Conservation (phyloP, 257 asterid species). For the Przewalskia tangutica region DNA sequence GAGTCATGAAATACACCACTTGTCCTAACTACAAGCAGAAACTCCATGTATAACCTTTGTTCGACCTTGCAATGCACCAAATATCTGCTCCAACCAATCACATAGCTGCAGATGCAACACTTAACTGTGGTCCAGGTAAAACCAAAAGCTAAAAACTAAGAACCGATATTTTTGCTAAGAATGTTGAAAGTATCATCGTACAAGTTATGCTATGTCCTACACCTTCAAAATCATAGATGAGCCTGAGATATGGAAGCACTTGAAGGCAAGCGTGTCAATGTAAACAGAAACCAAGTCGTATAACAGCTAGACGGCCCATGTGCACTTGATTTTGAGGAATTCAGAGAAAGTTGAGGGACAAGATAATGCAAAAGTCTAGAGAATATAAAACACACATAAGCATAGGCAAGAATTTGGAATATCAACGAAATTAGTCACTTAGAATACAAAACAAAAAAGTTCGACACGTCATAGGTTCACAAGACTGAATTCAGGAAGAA, state of each 20-base stretch:
- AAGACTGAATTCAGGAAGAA: slow-evolving; percentile 10
- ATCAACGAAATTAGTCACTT: slow-evolving; percentile 14
- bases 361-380: background rate
- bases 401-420: slow-evolving; percentile 7
- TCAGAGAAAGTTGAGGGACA: background rate
- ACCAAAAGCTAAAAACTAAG: background rate
- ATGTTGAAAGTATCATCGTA: background rate
- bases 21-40: background rate
- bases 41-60: background rate
- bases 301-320: background rate
- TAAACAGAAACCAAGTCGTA: background rate
- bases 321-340: background rate
- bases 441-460: slow-evolving; percentile 6
- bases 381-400: background rate
- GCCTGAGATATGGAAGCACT: background rate
- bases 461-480: slow-evolving; percentile 14
- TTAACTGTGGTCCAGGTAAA: background rate
- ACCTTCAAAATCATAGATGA: background rate
- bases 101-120: background rate
- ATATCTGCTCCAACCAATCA: background rate
- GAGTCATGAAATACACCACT: background rate
- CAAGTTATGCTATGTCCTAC: background rate
- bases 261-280: background rate
- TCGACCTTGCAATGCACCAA: background rate
- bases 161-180: background rate